Evolutionary conservation across 805 yeast genomes (phyloP).

Genomic region (Spathaspora hagerdaliae): DNA sequence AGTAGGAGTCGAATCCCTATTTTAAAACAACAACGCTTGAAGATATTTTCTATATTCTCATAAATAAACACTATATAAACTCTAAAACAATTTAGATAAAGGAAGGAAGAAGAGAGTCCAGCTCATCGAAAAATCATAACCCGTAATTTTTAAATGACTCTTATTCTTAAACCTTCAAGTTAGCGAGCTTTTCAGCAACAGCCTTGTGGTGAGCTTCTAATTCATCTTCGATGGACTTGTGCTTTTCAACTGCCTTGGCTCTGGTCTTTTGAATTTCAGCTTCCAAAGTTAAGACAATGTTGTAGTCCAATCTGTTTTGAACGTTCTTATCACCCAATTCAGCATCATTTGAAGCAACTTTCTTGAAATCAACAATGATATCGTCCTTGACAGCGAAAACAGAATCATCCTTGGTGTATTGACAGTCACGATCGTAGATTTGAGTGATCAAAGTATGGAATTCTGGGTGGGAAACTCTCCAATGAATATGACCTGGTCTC

Average conservation of each 20-base stretch:
- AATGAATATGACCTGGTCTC: constrained; percentile 23
- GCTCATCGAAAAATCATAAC: background rate
- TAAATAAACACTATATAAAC: background rate
- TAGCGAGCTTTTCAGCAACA: constrained; percentile 2
- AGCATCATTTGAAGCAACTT: constrained; percentile 2
- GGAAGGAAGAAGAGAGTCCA: background rate
- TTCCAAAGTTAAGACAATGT: constrained; percentile 15
- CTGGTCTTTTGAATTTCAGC: constrained; percentile 13
- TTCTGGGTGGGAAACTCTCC: constrained; percentile 18
- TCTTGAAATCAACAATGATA: constrained; percentile 18
- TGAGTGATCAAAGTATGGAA: constrained; percentile 29
- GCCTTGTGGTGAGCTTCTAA: constrained; percentile 5
- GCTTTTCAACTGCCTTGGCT: constrained; percentile 2
- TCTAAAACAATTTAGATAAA: background rate
- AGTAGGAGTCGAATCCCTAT: too few relatives aligned
- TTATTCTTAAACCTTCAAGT: background rate
- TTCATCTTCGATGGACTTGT: constrained; percentile 5
- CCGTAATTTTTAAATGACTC: too few relatives aligned
- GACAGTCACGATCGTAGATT: constrained; percentile 19
- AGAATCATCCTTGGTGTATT: constrained; percentile 22
- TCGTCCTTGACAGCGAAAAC: constrained; percentile 33
- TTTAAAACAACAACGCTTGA: too few relatives aligned
- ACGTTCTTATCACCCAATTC: constrained; percentile 13
- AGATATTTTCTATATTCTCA: background rate
- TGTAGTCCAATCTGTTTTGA: constrained; percentile 14